A percentile compares a stretch with the other conserved stretches of the same genome.
These are phyloP conservation scores for Eucalyptus pauciflora DNA, from an alignment of 345 rosid genomes.

Conservation along the genomic window DNA sequence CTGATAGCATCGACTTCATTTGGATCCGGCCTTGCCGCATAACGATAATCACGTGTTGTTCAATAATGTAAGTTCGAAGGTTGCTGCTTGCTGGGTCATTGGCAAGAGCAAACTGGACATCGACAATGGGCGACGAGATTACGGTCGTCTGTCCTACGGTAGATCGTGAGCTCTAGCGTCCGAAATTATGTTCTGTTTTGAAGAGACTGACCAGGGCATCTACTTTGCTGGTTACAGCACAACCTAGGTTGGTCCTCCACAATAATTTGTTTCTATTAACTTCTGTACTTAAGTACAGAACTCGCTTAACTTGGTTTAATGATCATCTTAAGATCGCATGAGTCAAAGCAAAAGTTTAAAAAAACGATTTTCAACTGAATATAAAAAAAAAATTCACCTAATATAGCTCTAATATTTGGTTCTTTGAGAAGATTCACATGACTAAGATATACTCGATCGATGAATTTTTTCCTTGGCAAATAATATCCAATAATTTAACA, in stretches of 20 bases:
- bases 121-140: not conserved
- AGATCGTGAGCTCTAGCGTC: not conserved
- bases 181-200: not conserved
- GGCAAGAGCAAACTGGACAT: not conserved
- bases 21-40: not conserved
- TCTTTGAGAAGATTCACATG: no score
- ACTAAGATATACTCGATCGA: fast-evolving
- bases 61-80: constrained; percentile 10
- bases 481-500: not conserved
- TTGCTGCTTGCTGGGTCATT: not conserved
- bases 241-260: not conserved
- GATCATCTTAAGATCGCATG: not conserved
- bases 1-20: not conserved
- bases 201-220: not conserved
- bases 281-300: not conserved
- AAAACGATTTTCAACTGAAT: no score
- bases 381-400: no score
- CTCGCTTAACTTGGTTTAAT: not conserved
- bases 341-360: no score
- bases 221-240: not conserved
- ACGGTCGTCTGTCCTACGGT: not conserved
- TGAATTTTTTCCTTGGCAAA: not conserved
- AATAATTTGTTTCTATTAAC: not conserved
- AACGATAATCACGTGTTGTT: constrained; percentile 10
- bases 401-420: no score